These are phyloP conservation scores for Circinella umbellata DNA, from an alignment of 371 early-diverging fungal genomes.

Conservation along the genomic window DNA sequence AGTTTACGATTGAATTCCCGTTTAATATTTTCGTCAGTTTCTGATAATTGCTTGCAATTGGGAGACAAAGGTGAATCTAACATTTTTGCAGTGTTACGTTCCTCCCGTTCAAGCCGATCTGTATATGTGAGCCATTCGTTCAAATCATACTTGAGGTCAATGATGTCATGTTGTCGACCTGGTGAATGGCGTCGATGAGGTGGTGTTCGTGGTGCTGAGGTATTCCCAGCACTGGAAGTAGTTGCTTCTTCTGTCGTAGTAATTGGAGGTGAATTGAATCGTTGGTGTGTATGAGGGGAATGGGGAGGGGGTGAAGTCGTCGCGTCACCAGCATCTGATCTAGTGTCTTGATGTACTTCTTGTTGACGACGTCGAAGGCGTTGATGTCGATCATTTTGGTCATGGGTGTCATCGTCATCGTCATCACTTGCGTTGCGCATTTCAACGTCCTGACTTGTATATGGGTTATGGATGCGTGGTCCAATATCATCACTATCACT, in stretches of 20 bases:
- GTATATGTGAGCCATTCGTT: conserved; percentile 38
- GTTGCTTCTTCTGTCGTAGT: background rate
- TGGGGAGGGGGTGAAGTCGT: background rate
- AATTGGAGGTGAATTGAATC: background rate
- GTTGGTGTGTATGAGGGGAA: background rate
- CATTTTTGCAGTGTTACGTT: conserved; percentile 27
- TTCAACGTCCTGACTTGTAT: background rate
- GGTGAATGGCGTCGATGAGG: conserved; percentile 22
- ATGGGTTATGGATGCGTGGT: conserved; percentile 4
- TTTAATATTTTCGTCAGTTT: conserved; percentile 25
- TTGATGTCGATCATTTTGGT: background rate
- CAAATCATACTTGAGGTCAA: conserved; percentile 41
- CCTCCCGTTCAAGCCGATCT: conserved; percentile 35
- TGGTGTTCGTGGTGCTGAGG: background rate
- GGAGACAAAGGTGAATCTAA: conserved; percentile 27
- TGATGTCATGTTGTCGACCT: conserved; percentile 29
- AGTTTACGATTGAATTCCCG: conserved; percentile 53
- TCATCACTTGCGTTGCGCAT: conserved; percentile 9
- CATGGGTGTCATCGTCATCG: background rate
- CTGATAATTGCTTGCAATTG: conserved; percentile 9
- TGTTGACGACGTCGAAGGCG: background rate
- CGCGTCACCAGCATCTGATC: background rate
- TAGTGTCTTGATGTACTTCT: background rate
- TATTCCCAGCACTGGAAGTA: background rate
- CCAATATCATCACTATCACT: conserved; percentile 1